A percentile compares a stretch with the other conserved stretches of the same genome.
Evolutionary conservation across 2,329 filamentous ascomycete species (phyloP).

Genomic region (Colletotrichum shisoi): DNA sequence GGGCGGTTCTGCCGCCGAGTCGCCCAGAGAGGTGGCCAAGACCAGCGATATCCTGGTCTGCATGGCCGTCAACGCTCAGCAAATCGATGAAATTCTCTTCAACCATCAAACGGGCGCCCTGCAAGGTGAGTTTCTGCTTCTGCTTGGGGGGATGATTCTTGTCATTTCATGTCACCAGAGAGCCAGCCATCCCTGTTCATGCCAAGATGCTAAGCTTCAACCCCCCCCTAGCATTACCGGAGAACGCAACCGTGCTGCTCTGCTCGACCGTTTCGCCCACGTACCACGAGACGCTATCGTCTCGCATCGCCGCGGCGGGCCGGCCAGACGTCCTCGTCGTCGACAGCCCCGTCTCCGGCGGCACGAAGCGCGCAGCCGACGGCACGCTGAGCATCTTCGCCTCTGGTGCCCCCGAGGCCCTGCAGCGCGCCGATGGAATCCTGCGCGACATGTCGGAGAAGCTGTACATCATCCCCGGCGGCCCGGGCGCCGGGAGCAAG

Average conservation of each 20-base stretch:
- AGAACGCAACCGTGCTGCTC: conserved; percentile 42
- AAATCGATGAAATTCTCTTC: conserved; percentile 48
- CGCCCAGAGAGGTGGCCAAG: conserved; percentile 44
- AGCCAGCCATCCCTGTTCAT: neutral
- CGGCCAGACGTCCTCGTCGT: conserved; percentile 59
- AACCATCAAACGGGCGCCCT: conserved; percentile 43
- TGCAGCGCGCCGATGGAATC: conserved; percentile 62
- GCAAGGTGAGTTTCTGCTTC: conserved; percentile 23
- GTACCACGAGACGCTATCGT: conserved; percentile 36
- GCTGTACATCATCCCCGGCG: conserved; percentile 60
- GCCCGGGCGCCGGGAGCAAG: conserved; percentile 60
- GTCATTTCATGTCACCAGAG: too few species aligned
- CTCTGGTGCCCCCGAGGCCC: conserved; percentile 58
- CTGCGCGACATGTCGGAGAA: conserved; percentile 66
- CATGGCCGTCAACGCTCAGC: conserved; percentile 50
- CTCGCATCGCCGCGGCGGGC: conserved; percentile 32
- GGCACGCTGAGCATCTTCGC: conserved; percentile 75
- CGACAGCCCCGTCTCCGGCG: conserved; percentile 77
- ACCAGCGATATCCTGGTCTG: conserved; percentile 47
- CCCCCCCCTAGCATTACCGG: conserved; percentile 29
- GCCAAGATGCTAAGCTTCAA: neutral
- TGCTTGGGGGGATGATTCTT: too few species aligned
- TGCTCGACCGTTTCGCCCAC: conserved; percentile 51
- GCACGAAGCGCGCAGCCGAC: conserved; percentile 71
- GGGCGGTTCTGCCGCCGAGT: conserved; percentile 40